Evolutionary conservation across 495 filamentous ascomycete species (phyloP).

Genomic region (Sordaria brevicollis): DNA sequence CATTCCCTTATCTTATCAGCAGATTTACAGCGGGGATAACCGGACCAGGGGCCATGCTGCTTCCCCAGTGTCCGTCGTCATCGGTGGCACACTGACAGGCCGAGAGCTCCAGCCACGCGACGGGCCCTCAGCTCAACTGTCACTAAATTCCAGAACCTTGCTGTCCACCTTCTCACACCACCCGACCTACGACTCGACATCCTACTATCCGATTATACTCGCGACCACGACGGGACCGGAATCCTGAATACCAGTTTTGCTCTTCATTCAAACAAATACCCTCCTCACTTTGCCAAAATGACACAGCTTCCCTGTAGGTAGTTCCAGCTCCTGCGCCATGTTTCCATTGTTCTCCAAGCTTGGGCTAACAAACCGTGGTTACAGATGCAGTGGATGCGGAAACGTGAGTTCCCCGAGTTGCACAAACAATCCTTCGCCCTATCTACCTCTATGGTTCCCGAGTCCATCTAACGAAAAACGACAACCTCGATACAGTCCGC

Average conservation of each 20-base stretch:
- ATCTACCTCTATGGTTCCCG: background rate
- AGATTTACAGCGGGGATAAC: background rate
- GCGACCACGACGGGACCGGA: background rate
- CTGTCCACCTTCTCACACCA: background rate
- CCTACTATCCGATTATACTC: background rate
- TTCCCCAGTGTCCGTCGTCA: conserved; percentile 17
- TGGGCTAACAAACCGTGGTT: conserved; percentile 8
- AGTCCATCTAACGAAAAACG: conserved; percentile 1
- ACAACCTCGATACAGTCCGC: conserved; percentile 45
- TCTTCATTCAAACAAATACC: background rate
- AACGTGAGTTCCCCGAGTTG: conserved; percentile 47
- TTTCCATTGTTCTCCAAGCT: background rate
- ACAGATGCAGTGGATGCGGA: conserved; percentile 95
- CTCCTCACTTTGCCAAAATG: conserved; percentile 31
- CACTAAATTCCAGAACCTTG: background rate
- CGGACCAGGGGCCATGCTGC: background rate
- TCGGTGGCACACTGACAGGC: conserved; percentile 21
- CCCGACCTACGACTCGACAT: background rate
- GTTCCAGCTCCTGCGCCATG: conserved; percentile 5
- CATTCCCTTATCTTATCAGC: conserved; percentile 25
- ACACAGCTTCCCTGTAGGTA: conserved; percentile 65
- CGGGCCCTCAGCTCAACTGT: background rate
- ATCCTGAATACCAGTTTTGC: background rate
- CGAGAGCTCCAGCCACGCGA: conserved; percentile 10
- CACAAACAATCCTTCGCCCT: background rate